Evolutionary conservation across 257 asterid species (phyloP).

Genomic region (Eustoma russellianum): DNA sequence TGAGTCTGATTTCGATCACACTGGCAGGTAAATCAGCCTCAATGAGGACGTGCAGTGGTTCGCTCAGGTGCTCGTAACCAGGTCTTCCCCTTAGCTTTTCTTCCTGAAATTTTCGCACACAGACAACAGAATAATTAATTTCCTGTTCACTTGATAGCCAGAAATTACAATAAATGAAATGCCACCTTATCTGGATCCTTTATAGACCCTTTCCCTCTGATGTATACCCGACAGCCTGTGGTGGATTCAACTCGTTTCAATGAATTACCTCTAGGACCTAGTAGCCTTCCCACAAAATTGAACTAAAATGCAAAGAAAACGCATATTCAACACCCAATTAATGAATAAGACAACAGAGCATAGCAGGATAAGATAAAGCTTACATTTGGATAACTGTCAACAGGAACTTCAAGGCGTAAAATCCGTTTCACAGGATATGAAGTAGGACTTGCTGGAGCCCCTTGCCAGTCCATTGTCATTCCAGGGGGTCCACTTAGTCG

Average conservation of each 20-base stretch:
- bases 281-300: constrained; percentile 94
- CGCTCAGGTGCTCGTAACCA: constrained; percentile 92
- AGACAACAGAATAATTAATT: background rate
- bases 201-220: constrained; percentile 95
- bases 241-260: constrained; percentile 91
- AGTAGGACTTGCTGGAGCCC: constrained; percentile 99
- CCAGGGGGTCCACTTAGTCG: constrained; percentile 80
- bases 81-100: constrained; percentile 87
- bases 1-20: constrained; percentile 60
- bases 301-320: constrained; percentile 34
- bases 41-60: constrained; percentile 75
- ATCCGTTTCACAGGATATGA: constrained; percentile 81
- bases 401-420: constrained; percentile 93
- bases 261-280: constrained; percentile 98
- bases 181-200: constrained; percentile 95
- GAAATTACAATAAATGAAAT: background rate
- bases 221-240: constrained; percentile 95
- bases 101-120: constrained; percentile 49
- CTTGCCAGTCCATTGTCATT: constrained; percentile 99
- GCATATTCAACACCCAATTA: background rate
- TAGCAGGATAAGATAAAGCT: constrained; percentile 13
- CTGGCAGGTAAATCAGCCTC: constrained; percentile 94
- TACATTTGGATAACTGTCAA: constrained; percentile 87
- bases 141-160: no score
- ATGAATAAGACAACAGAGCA: constrained; percentile 1